phyloP scores from a whole-genome alignment of 768 basidiomycete species.

The Neoboletus magnificus region DNA sequence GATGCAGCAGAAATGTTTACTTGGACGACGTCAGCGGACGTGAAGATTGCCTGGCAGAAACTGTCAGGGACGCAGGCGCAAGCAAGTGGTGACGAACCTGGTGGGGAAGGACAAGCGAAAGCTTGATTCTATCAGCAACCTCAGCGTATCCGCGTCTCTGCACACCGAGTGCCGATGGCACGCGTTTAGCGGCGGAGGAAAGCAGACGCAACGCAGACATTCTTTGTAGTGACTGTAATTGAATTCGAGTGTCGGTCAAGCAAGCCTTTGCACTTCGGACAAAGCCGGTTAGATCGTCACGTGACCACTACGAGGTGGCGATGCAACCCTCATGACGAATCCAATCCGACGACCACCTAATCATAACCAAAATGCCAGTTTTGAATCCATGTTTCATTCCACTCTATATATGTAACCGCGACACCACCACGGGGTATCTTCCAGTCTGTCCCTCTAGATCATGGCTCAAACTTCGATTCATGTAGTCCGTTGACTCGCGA shows the following conservation, averaged over 20 bases:
- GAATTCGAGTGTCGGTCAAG: background rate
- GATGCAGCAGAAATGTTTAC: constrained; percentile 93
- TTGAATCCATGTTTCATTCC: background rate
- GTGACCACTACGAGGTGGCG: constrained; percentile 8
- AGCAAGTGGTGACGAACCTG: constrained; percentile 55
- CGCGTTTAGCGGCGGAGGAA: constrained; percentile 59
- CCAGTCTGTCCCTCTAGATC: background rate
- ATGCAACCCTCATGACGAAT: background rate
- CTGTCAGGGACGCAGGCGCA: constrained; percentile 11
- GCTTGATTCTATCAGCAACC: constrained; percentile 83
- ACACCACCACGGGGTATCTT: background rate
- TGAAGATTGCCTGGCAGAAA: constrained; percentile 74
- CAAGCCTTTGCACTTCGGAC: constrained; percentile 16
- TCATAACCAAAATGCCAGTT: too few relatives aligned
- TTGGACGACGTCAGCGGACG: constrained; percentile 87
- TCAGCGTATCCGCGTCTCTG: constrained; percentile 90
- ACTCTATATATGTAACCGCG: background rate
- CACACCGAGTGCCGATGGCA: constrained; percentile 46
- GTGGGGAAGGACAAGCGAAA: constrained; percentile 93
- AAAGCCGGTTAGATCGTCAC: constrained; percentile 28
- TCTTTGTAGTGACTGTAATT: constrained; percentile 17
- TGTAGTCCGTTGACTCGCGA: constrained; percentile 23
- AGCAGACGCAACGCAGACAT: constrained; percentile 80
- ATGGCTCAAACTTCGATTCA: constrained; percentile 28
- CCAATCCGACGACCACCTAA: background rate